phyloP scores from a whole-genome alignment of 192 early-diverging fungal genomes.

The Phlyctochytrium bullatum region DNA sequence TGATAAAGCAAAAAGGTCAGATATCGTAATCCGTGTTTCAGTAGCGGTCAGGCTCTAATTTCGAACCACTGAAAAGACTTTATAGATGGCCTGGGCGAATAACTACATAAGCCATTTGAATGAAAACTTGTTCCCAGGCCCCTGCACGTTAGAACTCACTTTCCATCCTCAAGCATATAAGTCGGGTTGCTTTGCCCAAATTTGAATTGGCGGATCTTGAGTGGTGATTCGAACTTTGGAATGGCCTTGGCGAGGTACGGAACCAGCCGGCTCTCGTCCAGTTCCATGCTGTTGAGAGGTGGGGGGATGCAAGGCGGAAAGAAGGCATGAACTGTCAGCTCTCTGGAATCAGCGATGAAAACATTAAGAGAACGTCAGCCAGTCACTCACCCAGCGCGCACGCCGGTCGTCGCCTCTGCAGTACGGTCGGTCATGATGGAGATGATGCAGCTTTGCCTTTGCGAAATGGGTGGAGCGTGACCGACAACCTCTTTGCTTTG shows the following conservation, averaged over 20 bases:
- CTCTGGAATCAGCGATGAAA: background rate
- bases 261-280: conserved; percentile 57
- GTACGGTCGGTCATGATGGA: background rate
- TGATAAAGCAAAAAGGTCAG: conserved; percentile 24
- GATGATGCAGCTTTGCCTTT: no score
- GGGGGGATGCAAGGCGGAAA: background rate
- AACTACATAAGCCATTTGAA: no score
- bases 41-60: no score
- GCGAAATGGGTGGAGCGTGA: no score
- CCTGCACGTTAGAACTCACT: conserved; percentile 42
- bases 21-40: no score
- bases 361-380: background rate
- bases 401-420: conserved; percentile 12
- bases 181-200: conserved; percentile 95
- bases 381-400: conserved; percentile 29
- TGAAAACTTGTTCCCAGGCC: background rate
- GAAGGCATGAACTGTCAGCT: background rate
- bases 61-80: no score
- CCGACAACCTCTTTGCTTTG: no score
- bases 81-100: no score
- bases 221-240: conserved; percentile 46
- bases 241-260: conserved; percentile 50
- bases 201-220: conserved; percentile 81
- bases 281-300: conserved; percentile 32
- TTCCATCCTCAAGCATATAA: conserved; percentile 67